Evolutionary conservation across 768 basidiomycete genomes (phyloP).

Genomic region (Tubosaeta sp.): DNA sequence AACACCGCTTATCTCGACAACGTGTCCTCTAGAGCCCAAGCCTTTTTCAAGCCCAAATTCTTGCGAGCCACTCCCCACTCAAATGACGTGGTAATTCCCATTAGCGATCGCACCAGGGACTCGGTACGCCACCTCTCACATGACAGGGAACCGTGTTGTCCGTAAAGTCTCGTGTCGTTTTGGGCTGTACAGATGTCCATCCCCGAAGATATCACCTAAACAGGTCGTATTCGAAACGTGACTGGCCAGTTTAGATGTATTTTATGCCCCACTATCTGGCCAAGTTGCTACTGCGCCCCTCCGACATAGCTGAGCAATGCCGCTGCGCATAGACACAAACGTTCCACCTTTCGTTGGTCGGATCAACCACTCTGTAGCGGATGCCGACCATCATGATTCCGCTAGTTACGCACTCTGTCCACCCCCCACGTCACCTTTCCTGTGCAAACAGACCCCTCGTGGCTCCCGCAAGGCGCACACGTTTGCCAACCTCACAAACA

Average conservation of each 20-base stretch:
- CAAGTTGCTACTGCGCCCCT: slow-evolving; percentile 1
- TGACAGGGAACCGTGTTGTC: slow-evolving; percentile 7
- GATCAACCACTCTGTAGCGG: slow-evolving; percentile 15
- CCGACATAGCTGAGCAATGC: slow-evolving; percentile 19
- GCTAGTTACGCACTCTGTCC: slow-evolving; percentile 11
- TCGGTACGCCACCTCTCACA: slow-evolving; percentile 12
- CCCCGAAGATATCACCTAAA: slow-evolving; percentile 8
- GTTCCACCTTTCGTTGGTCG: slow-evolving; percentile 19
- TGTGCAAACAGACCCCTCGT: slow-evolving; percentile 24
- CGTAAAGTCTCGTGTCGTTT: slow-evolving; percentile 11
- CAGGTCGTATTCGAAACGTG: slow-evolving; percentile 25
- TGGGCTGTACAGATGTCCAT: slow-evolving; percentile 8
- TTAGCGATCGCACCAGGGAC: slow-evolving; percentile 19
- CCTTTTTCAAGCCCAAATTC: slow-evolving; percentile 2
- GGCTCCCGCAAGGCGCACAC: slow-evolving; percentile 31
- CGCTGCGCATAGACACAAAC: slow-evolving; percentile 29
- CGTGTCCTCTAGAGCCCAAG: slow-evolving; percentile 11
- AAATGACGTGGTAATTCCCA: slow-evolving; percentile 3
- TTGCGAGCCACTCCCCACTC: slow-evolving; percentile 1
- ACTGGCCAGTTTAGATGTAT: slow-evolving; percentile 18
- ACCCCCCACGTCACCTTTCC: slow-evolving; percentile 20
- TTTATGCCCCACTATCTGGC: slow-evolving; percentile 12
- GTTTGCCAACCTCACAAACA: slow-evolving; percentile 30
- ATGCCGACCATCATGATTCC: slow-evolving; percentile 12
- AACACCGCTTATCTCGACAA: slow-evolving; percentile 9